These are phyloP conservation scores for Pueraria montana DNA, from an alignment of 306 rosid species.

Conservation along the genomic window DNA sequence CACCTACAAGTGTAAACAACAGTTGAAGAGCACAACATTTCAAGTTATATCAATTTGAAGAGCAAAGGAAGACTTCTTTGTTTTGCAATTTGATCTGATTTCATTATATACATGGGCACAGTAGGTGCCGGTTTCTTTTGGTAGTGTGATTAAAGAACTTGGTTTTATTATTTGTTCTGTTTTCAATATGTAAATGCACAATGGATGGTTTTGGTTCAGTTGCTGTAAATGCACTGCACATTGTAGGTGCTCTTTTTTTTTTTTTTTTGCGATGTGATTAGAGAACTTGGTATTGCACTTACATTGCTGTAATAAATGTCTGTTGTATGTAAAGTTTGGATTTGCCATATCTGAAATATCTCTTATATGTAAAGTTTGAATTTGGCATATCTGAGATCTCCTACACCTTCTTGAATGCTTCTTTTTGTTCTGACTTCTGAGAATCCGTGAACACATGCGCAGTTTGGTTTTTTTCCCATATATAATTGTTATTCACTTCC, in stretches of 20 bases:
- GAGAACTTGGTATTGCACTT: not conserved
- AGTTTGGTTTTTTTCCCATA: not conserved
- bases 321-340: not conserved
- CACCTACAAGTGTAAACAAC: conserved; percentile 56
- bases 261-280: too few species aligned
- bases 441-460: not conserved
- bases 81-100: not conserved
- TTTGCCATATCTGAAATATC: not conserved
- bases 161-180: not conserved
- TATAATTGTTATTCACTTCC: not conserved
- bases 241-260: too few species aligned
- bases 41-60: too few species aligned
- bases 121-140: not conserved
- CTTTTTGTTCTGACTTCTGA: not conserved
- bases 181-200: not conserved
- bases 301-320: not conserved
- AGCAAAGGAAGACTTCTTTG: too few species aligned
- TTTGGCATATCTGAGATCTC: not conserved
- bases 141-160: not conserved
- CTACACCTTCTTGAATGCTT: not conserved
- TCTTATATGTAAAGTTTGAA: not conserved
- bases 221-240: not conserved
- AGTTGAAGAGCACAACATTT: too few species aligned
- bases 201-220: not conserved
- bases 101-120: not conserved